phyloP scores from a whole-genome alignment of 148 eudicot species.

The Silene conica region DNA sequence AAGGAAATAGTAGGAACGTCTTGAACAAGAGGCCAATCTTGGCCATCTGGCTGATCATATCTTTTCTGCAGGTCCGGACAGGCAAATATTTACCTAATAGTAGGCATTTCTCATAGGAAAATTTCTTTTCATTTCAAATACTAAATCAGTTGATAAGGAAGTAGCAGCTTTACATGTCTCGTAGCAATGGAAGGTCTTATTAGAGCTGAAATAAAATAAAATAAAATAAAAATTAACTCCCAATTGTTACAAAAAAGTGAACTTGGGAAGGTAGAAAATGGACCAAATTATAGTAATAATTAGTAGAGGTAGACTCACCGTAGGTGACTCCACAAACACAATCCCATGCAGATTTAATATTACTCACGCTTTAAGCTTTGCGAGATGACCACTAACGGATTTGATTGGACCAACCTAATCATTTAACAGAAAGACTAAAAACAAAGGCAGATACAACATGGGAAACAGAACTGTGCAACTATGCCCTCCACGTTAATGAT shows the following conservation, averaged over 20 bases:
- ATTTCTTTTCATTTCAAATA: too few species aligned
- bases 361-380: conserved; percentile 72
- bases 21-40: too few species aligned
- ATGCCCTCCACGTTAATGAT: too few species aligned
- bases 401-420: conserved; percentile 86
- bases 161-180: too few species aligned
- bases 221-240: too few species aligned
- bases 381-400: conserved; percentile 57
- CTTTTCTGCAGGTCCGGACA: too few species aligned
- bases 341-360: conserved; percentile 78
- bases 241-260: neutral
- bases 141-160: too few species aligned
- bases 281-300: neutral
- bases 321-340: conserved; percentile 72
- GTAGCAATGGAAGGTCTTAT: too few species aligned
- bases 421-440: conserved; percentile 1
- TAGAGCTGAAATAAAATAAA: conserved; percentile 41
- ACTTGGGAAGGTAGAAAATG: neutral
- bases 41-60: too few species aligned
- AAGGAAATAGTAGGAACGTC: too few species aligned
- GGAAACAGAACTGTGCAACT: neutral
- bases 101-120: too few species aligned
- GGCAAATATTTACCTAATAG: too few species aligned
- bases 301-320: conserved; percentile 41
- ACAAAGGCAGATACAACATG: neutral